Base-by-base conservation (phyloP, 345 rosid species). In the Aquilaria sinensis region DNA sequence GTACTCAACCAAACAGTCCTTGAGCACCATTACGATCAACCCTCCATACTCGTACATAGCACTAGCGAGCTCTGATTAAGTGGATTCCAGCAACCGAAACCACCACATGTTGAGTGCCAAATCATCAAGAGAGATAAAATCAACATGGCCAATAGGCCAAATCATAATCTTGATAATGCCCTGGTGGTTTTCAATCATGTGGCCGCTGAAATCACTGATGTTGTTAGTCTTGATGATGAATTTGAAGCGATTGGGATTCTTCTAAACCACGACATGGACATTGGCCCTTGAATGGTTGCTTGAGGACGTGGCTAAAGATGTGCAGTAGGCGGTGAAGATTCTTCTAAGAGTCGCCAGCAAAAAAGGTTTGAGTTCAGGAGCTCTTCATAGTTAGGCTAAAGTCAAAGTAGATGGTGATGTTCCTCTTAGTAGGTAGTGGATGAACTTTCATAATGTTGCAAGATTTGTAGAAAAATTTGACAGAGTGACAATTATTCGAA, bases 81-180 rank as follows among this genome's bases (percentile, higher is more conserved):
- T 94, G 2, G 96, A 72, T 60, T 88, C 91, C 16, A 96, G 99
- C 32, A 94, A 60, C 71, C 97, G 74, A 67, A 91, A 91, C 63
- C 97, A 81, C 99, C 99, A 94, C 80, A 87, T 82, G 61, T 94
- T 97, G 47, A 94, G 83, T 74, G 90, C 97, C 73, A 94, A 75
- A 54, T 81, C 88, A 67, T 84, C 85, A 66, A 88, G 63, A 11
- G 78, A 65, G 7, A 86, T 74, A 47, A 85, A 66, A 51, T 76
- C 95, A 14, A 89, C 65, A 70, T 68, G 80, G 69, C 76, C 94
- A 61, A 78, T 78, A 14, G 87, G 85, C 84, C 96, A 72, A 32
- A 91, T 76, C 51, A 91, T 96, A 73, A 94, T 85, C 67, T 94
- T 94, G 49, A 81, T 85, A 0, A 94, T 85, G 68, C 97, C 97